Percentiles rank a stretch among this genome's conserved stretches.
Evolutionary conservation across 306 rosid genomes (phyloP).

Genomic region (Vicia faba): DNA sequence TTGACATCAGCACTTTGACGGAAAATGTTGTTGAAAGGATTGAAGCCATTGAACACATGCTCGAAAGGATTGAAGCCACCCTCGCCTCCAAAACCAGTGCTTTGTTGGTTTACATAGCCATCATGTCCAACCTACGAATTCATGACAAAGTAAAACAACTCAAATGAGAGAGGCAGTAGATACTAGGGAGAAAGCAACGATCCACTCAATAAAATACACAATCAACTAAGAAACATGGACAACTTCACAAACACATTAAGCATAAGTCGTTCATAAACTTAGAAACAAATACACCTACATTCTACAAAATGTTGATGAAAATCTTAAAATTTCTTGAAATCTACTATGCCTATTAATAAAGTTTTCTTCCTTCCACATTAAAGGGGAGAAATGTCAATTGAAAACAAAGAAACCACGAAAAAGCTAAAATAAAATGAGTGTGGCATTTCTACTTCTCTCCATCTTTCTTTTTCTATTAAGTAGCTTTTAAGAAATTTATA

Average conservation of each 20-base stretch:
- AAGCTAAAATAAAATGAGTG: neutral
- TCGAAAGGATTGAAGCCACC: slow-evolving; percentile 69
- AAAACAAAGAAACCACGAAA: slow-evolving; percentile 5
- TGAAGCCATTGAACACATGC: slow-evolving; percentile 55
- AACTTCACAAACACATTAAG: slow-evolving; percentile 17
- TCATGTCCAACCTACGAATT: slow-evolving; percentile 79
- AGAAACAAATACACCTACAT: slow-evolving; percentile 25
- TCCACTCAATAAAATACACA: slow-evolving; percentile 26
- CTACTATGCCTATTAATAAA: neutral
- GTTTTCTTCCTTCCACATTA: slow-evolving; percentile 10
- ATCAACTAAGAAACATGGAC: slow-evolving; percentile 23
- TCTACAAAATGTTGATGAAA: slow-evolving; percentile 11
- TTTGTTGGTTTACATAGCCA: slow-evolving; percentile 64
- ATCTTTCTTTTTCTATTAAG: neutral
- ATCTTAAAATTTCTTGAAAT: slow-evolving; percentile 16
- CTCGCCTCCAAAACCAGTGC: slow-evolving; percentile 60
- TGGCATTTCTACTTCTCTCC: neutral
- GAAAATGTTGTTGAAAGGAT: slow-evolving; percentile 59
- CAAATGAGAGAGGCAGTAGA: slow-evolving; percentile 18
- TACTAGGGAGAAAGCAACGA: slow-evolving; percentile 29
- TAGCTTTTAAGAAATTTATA: neutral
- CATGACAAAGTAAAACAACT: slow-evolving; percentile 25
- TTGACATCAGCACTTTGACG: slow-evolving; percentile 81
- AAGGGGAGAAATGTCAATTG: slow-evolving; percentile 1
- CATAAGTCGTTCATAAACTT: slow-evolving; percentile 3